A percentile compares a stretch with the other conserved stretches of the same genome.
phyloP scores from a whole-genome alignment of 306 rosid species.

The Castanea sativa region DNA sequence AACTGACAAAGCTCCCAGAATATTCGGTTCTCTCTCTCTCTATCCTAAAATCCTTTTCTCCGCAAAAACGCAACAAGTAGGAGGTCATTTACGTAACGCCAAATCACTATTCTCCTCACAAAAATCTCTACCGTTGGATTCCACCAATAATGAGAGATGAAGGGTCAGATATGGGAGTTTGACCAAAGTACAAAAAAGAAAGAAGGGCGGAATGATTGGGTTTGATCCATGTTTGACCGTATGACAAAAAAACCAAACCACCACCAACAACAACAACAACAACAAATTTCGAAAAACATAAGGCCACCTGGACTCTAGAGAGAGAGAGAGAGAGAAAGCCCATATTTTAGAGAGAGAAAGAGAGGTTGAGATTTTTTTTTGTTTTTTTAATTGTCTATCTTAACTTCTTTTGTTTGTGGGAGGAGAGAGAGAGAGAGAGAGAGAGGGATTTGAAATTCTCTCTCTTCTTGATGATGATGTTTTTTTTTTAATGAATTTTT shows the following conservation, averaged over 20 bases:
- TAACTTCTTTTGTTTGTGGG: constrained; percentile 1
- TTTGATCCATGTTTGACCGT: constrained; percentile 40
- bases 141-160: neutral
- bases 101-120: neutral
- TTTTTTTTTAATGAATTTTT: neutral
- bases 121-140: constrained; percentile 6
- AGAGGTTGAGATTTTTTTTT: constrained; percentile 18
- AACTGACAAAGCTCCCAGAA: constrained; percentile 11
- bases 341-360: neutral
- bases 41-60: constrained; percentile 5
- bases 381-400: constrained; percentile 21
- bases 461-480: constrained; percentile 34
- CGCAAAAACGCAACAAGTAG: neutral
- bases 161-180: constrained; percentile 25
- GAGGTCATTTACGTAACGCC: constrained; percentile 25
- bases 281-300: constrained; percentile 21
- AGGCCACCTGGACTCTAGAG: constrained; percentile 33
- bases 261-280: no score
- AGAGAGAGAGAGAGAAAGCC: constrained; percentile 1
- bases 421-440: constrained; percentile 14
- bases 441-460: constrained; percentile 48
- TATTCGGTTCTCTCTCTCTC: constrained; percentile 19
- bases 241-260: neutral
- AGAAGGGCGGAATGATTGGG: constrained; percentile 41
- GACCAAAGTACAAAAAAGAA: constrained; percentile 30